Conservation (phyloP, 1,284 basidiomycete genomes). For the Ustilago xerochloae region DNA sequence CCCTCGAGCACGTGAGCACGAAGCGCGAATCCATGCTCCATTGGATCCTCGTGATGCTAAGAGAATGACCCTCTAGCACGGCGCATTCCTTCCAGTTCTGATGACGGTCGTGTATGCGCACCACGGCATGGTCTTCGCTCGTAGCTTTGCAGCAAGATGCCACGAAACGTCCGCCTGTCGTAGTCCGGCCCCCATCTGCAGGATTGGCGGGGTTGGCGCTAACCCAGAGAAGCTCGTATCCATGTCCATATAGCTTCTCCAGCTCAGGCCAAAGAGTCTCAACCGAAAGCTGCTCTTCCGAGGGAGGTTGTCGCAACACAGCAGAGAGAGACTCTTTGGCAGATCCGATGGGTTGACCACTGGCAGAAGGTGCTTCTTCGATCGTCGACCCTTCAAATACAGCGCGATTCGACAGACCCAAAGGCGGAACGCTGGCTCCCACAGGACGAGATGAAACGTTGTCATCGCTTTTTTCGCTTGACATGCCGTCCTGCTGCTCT, state of each 20-base stretch:
- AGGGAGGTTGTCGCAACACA: conserved; percentile 68
- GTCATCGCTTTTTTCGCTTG: background rate
- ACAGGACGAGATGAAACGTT: conserved; percentile 38
- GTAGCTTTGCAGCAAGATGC: conserved; percentile 93
- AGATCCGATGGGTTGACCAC: conserved; percentile 47
- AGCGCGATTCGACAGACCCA: conserved; percentile 66
- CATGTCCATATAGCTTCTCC: conserved; percentile 97
- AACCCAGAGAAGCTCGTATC: conserved; percentile 81
- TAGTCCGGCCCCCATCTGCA: conserved; percentile 18
- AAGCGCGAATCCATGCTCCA: conserved; percentile 85
- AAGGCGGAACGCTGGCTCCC: conserved; percentile 61
- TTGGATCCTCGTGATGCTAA: conserved; percentile 88
- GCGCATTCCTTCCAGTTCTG: conserved; percentile 74
- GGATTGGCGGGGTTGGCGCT: conserved; percentile 36
- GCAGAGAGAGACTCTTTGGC: conserved; percentile 39
- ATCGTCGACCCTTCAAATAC: conserved; percentile 43
- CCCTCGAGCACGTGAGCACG: conserved; percentile 86
- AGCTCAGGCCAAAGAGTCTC: conserved; percentile 94
- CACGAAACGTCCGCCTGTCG: conserved; percentile 74
- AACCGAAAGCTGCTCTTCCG: conserved; percentile 76
- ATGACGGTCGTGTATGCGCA: conserved; percentile 83
- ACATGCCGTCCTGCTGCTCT: background rate
- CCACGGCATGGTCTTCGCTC: conserved; percentile 84
- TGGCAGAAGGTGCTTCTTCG: conserved; percentile 36
- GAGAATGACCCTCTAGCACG: conserved; percentile 82